Evolutionary conservation across 2,329 filamentous ascomycete genomes (phyloP), one percentile per base, ranked within the genome.

Genomic region (Apiospora phragmitis): DNA sequence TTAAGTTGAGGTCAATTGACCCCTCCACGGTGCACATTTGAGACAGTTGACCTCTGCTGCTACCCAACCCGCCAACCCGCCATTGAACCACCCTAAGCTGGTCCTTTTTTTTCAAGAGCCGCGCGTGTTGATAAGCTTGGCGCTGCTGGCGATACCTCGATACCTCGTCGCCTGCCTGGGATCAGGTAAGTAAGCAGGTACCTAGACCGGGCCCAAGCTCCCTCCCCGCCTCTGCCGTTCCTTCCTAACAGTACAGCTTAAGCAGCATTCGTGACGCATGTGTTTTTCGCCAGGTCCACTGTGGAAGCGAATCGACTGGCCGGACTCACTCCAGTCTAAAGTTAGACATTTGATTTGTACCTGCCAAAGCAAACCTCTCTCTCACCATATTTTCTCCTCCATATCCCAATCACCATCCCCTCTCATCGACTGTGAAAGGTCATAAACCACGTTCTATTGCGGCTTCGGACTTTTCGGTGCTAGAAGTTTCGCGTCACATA

Each of bases 271-370:
- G 55, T 62, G 55, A 62, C 55, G 55, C 55, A 62, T 62, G 55
- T 62, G 55, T 62, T 62, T 62, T 62, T 62, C 55, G 32, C 29
- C 55, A 18, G 55, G 32, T 62, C 55, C 55, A 62, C 55, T 62
- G 55, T 62, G 55, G 55, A 62, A 62, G 55, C 55, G 55, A 62
- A 62, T 62, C 55, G 55, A 62, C 55, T 62, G 55, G 55, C 55
- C 55, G 32, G 32, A 21, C 55, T 59, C 45, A 26, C 29, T 59
- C 51, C 45, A 26, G 16, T 59, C 51, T 59, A 62, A 62, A 32
- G 55, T 59, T 59, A 59, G 51, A 59, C 55, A 62, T 62, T 62
- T 35, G 55, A 62, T 62, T 62, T 62, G 55, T 62, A 62, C 55
- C 55, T 62, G 32, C 55, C 32, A 62, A 38, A 62, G 55, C 55